Evolutionary conservation across 1,139 yeast species (phyloP), one percentile per base, ranked within the genome.

Genomic region (Sugiyamaella castrensis): DNA sequence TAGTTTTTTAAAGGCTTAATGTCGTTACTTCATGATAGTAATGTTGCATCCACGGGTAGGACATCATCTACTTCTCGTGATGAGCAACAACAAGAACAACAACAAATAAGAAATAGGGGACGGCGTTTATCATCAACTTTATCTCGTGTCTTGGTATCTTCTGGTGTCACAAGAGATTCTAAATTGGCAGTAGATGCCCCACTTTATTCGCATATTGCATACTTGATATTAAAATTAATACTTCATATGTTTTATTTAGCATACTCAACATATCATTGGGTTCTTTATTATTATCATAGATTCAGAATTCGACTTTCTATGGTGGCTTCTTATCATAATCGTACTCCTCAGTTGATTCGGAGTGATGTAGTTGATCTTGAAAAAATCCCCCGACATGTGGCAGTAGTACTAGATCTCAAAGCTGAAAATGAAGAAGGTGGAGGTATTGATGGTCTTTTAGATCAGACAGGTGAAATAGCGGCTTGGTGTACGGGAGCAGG

Each of bases 401-500:
- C 95, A 9, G 81, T 87, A 30, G 81, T 92, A 13, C 69, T 92
- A 53, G 82, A 80, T 57, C 75, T 83, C 62, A 80, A 81, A 60
- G 79, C 84, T 40, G 89, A 81, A 47, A 92, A 84, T 57, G 94
- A 86, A 62, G 89, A 87, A 52, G 96, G 95, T 26, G 98, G 97
- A 1, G 97, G 97, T 1, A 68, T 85, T 40, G 91, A 85, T 53
- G 96, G 95, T 0, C 73, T 94, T 40, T 73, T 91, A 60, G 81
- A 78, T 58, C 87, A 87, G 60, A 76, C 84, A 16, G 79, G 92
- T 48, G 96, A 89, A 62, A 62, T 91, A 40, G 76, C 82, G 0
- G 84, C 95, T 3, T 92, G 99, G 99, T 77, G 89, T 39, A 68
- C 88, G 19, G 87, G 95, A 40, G 82, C 94, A 8, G 97, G 96